Evolutionary conservation across 768 basidiomycete genomes (phyloP), one percentile per base, ranked within the genome.

Genomic region (Mycena olivaceomarginata): DNA sequence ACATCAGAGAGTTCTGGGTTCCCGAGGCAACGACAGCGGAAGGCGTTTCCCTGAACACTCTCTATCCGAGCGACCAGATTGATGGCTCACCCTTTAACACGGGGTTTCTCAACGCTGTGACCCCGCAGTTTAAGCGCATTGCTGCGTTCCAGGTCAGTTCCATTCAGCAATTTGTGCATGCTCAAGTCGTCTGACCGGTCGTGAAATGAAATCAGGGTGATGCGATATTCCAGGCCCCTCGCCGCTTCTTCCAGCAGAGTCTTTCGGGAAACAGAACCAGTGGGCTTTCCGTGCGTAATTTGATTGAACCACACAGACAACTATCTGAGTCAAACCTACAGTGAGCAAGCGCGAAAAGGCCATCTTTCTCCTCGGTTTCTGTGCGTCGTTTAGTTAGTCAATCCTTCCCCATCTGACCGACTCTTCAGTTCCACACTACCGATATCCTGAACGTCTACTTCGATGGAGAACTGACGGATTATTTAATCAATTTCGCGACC

Each of bases 401-500:
- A 64, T 43, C 12, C 22, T 20, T 16, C 20, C 41, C 15, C 57
- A 51, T 51, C 31, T 51, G 18, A 8, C 48, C 48, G 25, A 60
- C 25, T 37, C 8, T 5, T n/a, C 39, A 68, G 67, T 68, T 56
- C 67, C 67, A 68, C n/a, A 43, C 11, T 39, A 39, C 16, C 37
- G 60, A 62, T 13, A 15, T 40, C 12, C n/a, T 80, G 10, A 81
- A 84, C 16, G 62, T 84, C 9, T 88, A 84, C 69, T 65, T 56
- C 0, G 80, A 72, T 0, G 78, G 78, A 12, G 85, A 88, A 56
- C 74, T 88, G 68, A 68, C 83, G 11, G 85, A 86, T 74, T 85
- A 84, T 66, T 72, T 87, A 39, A 82, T 88, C 72, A 82, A 85
- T 77, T 88, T 88, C 75, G 82, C 79, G 15, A 81, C 76, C 65